Evolutionary conservation across 2,329 filamentous ascomycete species (phyloP).

Genomic region (Tolypocladium inflatum): DNA sequence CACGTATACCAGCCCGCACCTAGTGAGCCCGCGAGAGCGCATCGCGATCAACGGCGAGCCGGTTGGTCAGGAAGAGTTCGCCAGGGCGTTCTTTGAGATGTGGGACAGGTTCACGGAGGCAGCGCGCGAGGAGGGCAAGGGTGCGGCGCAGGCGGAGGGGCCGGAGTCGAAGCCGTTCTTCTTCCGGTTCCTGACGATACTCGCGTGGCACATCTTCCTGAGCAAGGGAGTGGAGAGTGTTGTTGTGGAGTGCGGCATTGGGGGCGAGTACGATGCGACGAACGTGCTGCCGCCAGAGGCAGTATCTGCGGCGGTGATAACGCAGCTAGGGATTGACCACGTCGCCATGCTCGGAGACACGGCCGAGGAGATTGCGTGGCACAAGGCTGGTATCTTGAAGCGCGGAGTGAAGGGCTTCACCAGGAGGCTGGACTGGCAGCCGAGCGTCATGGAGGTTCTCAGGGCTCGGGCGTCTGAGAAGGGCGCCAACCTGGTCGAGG

Average conservation of each 20-base stretch:
- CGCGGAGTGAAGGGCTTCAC: conserved; percentile 33
- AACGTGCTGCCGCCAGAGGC: conserved; percentile 61
- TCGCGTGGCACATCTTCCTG: conserved; percentile 79
- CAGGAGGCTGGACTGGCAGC: conserved; percentile 16
- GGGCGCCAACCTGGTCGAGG: conserved; percentile 31
- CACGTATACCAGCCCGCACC: conserved; percentile 78
- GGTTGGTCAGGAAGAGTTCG: conserved; percentile 58
- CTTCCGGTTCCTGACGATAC: conserved; percentile 82
- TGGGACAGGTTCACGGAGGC: conserved; percentile 55
- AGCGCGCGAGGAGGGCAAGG: conserved; percentile 21
- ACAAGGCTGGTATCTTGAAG: conserved; percentile 86
- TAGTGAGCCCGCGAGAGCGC: conserved; percentile 74
- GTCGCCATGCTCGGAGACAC: conserved; percentile 70
- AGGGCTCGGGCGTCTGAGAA: conserved; percentile 50
- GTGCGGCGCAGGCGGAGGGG: conserved; percentile 36
- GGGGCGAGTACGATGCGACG: conserved; percentile 86
- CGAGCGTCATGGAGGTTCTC: conserved; percentile 42
- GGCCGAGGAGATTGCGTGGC: conserved; percentile 76
- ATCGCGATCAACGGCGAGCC: conserved; percentile 71
- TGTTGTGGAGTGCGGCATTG: conserved; percentile 88
- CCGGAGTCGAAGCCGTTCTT: conserved; percentile 72
- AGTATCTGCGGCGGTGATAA: conserved; percentile 64
- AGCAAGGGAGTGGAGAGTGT: conserved; percentile 66
- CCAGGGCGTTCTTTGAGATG: conserved; percentile 71
- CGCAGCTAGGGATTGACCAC: conserved; percentile 80